Conservation (phyloP, 1,284 basidiomycete genomes). For the Gomphus sp. region DNA sequence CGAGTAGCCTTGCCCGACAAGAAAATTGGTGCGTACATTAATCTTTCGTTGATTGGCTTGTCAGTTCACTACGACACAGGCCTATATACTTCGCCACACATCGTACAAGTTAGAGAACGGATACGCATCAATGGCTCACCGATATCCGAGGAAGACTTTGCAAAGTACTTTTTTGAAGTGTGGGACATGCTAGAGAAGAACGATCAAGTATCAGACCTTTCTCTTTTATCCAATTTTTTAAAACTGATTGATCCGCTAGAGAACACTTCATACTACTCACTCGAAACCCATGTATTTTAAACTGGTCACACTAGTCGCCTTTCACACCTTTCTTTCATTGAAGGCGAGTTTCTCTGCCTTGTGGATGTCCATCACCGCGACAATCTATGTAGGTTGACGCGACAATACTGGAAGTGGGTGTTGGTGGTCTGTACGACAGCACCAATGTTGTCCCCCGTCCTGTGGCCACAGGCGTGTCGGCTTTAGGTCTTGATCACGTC, state of each 20-base stretch:
- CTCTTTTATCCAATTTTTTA: conserved; percentile 2
- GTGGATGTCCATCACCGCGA: not conserved
- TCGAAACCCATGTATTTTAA: conserved; percentile 90
- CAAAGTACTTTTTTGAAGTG: conserved; percentile 92
- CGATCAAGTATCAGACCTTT: conserved; percentile 35
- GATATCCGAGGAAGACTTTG: conserved; percentile 81
- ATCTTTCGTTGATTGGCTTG: conserved; percentile 10
- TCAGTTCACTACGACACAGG: conserved; percentile 33
- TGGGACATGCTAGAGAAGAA: conserved; percentile 86
- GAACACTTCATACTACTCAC: conserved; percentile 48
- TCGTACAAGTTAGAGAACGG: conserved; percentile 92
- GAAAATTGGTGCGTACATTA: conserved; percentile 50
- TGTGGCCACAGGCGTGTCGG: conserved; percentile 81
- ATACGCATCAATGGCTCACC: conserved; percentile 92
- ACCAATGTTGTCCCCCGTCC: conserved; percentile 95
- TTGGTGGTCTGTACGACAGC: conserved; percentile 92
- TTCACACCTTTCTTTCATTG: conserved; percentile 78
- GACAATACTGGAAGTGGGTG: conserved; percentile 93
- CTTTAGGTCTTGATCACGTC: conserved; percentile 93
- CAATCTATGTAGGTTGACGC: conserved; percentile 53
- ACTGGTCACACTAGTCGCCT: conserved; percentile 88
- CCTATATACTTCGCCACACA: conserved; percentile 94
- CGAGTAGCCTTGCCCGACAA: conserved; percentile 53
- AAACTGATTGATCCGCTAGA: conserved; percentile 25
- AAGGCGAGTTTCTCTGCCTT: conserved; percentile 32